Evolutionary conservation across 2,329 filamentous ascomycete species (phyloP), one percentile per base, ranked within the genome.

Genomic region (Microdochium bolleyi): DNA sequence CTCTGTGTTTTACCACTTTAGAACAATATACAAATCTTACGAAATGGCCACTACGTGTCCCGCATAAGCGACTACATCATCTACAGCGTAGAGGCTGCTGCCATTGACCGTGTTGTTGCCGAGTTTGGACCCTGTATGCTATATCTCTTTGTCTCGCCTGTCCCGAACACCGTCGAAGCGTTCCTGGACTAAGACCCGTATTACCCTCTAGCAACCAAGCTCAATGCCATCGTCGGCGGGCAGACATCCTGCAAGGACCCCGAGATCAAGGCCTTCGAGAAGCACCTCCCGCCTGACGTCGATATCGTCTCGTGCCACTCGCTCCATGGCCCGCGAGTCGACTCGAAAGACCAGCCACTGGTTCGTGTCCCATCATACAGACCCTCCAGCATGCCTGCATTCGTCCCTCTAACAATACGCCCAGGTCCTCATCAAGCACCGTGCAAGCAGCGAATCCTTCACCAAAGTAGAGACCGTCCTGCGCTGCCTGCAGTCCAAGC

Each of bases 171-270:
- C 49, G 37, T 22, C 21, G 37, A 11, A 19, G 34, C n/a, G 34
- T 16, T 19, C 14, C 41, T 19, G 37, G 24, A 30, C 53, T 53
- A 22, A 50, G 24, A 50, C 24, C 30, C 53, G 53, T 53, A 37
- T 50, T 38, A n/a, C 22, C 14, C 7, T 57, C 56, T 65, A 96
- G 92, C 94, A 59, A 99, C 94, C 54, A 97, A 96, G 69, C 80
- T 94, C 64, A 88, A 89, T 58, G 94, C 94, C 58, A 95, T 99
- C 57, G 94, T 99, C 22, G 95, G 94, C 55, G 94, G 94, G 9
- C 94, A 99, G 70, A 99, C 94, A 1, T 97, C 94, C 1, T 99
- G 94, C 79, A 99, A 99, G 73, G 91, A 90, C 49, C 94, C 94
- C 21, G 94, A 99, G 70, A 94, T 99, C 63, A 84, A 84, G 34